Conservation (phyloP, 1,284 basidiomycete species). For the Rhodofomes roseus region DNA sequence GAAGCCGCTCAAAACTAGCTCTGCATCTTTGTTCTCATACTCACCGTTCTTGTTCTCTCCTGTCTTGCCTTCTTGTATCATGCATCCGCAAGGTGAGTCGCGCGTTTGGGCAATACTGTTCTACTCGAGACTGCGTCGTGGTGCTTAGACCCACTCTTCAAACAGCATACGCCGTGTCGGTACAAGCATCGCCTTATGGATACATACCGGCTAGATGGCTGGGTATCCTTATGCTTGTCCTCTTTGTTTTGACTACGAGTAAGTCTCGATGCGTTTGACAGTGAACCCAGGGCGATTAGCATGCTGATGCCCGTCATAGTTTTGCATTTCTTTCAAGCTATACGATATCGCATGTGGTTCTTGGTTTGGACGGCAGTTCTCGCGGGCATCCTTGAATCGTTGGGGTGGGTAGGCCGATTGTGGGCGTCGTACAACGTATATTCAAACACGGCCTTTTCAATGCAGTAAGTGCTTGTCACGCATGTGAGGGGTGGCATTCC, state of each 20-base stretch:
- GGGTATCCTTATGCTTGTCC: not conserved
- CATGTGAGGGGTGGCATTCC: not conserved
- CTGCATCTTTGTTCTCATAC: too few species aligned
- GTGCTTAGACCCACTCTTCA: not conserved
- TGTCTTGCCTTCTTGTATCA: not conserved
- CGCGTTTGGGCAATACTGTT: too few species aligned
- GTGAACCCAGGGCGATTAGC: too few species aligned
- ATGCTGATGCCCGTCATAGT: slow-evolving; percentile 19
- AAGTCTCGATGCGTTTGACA: not conserved
- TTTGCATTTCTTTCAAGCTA: slow-evolving; percentile 30
- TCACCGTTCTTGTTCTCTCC: too few species aligned
- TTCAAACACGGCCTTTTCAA: slow-evolving; percentile 33
- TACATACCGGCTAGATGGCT: not conserved
- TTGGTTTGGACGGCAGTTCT: slow-evolving; percentile 33
- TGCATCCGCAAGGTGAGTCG: not conserved
- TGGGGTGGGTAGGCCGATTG: slow-evolving; percentile 38
- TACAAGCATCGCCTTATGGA: not conserved
- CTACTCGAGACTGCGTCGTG: not conserved
- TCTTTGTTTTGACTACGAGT: not conserved
- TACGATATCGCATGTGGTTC: slow-evolving; percentile 37
- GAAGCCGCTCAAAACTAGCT: too few species aligned
- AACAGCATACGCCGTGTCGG: not conserved
- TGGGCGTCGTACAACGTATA: slow-evolving; percentile 31
- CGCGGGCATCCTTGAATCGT: slow-evolving; percentile 34
- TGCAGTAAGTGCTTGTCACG: slow-evolving; percentile 38